These are phyloP conservation scores for Alopecurus myosuroides DNA, from an alignment of 176 grass and related monocot genomes.

Conservation along the genomic window DNA sequence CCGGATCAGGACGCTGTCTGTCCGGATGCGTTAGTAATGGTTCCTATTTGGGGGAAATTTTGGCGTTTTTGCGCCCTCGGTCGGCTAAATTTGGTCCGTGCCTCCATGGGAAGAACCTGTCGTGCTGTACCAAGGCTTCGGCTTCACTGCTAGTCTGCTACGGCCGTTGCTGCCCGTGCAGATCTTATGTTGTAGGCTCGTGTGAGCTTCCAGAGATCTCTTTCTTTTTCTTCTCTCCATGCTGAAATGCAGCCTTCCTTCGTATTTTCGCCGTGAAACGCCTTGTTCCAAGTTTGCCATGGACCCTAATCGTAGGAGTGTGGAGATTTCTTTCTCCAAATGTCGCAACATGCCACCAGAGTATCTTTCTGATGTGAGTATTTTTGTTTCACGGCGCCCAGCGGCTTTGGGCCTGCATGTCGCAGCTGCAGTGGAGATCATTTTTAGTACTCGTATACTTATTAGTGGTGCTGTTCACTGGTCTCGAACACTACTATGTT, in stretches of 20 bases:
- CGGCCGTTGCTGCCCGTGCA: too few species aligned
- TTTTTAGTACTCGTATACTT: too few species aligned
- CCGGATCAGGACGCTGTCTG: not conserved
- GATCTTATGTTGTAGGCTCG: not conserved
- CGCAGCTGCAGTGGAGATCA: not conserved
- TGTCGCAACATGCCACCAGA: conserved; percentile 8
- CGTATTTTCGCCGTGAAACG: not conserved
- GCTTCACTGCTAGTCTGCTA: too few species aligned
- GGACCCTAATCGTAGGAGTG: not conserved
- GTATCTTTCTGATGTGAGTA: not conserved
- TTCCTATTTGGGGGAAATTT: not conserved
- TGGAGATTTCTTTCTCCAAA: conserved; percentile 9
- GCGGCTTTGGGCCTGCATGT: not conserved
- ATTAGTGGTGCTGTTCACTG: not conserved
- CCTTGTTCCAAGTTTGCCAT: not conserved
- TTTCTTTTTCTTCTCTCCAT: not conserved
- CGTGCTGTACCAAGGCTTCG: not conserved
- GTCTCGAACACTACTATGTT: not conserved
- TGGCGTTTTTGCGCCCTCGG: not conserved
- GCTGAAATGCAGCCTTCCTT: not conserved
- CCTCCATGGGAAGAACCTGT: not conserved
- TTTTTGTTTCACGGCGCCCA: not conserved
- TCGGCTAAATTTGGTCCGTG: not conserved
- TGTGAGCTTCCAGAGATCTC: not conserved
- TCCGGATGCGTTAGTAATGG: not conserved